Conservation (phyloP, 345 rosid genomes). For the Hypericum androsaemum region DNA sequence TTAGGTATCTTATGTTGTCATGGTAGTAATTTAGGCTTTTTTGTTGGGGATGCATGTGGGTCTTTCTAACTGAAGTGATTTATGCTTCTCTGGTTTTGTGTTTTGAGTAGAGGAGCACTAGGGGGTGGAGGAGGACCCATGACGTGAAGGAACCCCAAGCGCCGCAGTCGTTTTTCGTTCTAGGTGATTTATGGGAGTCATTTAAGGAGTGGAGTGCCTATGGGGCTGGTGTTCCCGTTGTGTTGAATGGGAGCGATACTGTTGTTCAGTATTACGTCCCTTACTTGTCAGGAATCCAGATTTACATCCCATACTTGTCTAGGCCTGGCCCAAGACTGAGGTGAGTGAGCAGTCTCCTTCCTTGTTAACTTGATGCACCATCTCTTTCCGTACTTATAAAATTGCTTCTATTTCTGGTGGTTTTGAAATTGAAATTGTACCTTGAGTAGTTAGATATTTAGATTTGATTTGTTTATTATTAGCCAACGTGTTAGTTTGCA, state of each 20-base stretch:
- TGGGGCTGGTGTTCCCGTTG: slow-evolving; percentile 52
- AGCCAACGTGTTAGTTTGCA: no score
- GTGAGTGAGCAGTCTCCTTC: slow-evolving; percentile 24
- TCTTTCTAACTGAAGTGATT: background rate
- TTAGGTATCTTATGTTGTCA: no score
- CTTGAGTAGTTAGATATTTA: no score
- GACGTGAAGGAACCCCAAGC: slow-evolving; percentile 19
- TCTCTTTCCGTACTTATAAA: background rate
- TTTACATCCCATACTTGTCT: slow-evolving; percentile 30
- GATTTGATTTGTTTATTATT: no score
- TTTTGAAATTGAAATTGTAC: background rate
- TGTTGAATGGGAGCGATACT: slow-evolving; percentile 31
- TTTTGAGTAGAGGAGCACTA: slow-evolving; percentile 21
- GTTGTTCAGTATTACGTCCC: slow-evolving; percentile 63
- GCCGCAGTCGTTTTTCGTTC: slow-evolving; percentile 20
- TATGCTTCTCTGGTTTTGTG: background rate
- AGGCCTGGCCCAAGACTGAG: slow-evolving; percentile 17
- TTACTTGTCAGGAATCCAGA: slow-evolving; percentile 54
- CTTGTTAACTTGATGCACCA: background rate
- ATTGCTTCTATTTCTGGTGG: background rate
- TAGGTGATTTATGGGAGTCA: slow-evolving; percentile 54
- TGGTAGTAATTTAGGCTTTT: background rate
- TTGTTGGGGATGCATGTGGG: slow-evolving; percentile 2
- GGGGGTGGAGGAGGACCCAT: slow-evolving; percentile 19
- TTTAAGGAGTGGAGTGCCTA: slow-evolving; percentile 54